A percentile compares a stretch with the other conserved stretches of the same genome.
Conservation (phyloP, 345 rosid species). For the Triadica sebifera region DNA sequence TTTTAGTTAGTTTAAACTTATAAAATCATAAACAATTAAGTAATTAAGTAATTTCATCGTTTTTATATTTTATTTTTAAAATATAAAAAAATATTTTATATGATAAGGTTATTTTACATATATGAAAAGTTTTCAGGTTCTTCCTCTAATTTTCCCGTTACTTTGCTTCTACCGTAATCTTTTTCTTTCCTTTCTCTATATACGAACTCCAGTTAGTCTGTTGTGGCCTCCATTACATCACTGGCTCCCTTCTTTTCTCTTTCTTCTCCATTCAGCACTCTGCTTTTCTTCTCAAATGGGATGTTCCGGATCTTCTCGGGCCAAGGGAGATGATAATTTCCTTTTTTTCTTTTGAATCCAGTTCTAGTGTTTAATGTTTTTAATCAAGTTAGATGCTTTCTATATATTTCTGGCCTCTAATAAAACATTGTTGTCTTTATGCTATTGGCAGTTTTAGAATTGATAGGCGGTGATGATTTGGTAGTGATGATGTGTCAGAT, state of each 20-base stretch:
- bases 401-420: background rate
- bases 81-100: no score
- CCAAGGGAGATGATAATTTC: conserved; percentile 51
- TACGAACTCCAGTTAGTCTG: no score
- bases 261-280: background rate
- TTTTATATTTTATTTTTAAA: no score
- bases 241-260: background rate
- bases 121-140: no score
- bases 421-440: background rate
- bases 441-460: background rate
- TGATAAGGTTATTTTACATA: no score
- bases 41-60: no score
- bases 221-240: background rate
- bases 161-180: no score
- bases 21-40: no score
- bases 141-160: no score
- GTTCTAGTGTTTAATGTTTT: background rate
- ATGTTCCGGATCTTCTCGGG: conserved; percentile 68
- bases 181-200: no score
- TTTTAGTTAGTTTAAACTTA: no score
- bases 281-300: conserved; percentile 44
- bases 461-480: background rate
- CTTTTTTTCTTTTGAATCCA: background rate
- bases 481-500: background rate
- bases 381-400: background rate